A percentile compares a stretch with the other conserved stretches of the same genome.
Conservation (phyloP, 106 monocot species). For the Narthecium ossifragum region DNA sequence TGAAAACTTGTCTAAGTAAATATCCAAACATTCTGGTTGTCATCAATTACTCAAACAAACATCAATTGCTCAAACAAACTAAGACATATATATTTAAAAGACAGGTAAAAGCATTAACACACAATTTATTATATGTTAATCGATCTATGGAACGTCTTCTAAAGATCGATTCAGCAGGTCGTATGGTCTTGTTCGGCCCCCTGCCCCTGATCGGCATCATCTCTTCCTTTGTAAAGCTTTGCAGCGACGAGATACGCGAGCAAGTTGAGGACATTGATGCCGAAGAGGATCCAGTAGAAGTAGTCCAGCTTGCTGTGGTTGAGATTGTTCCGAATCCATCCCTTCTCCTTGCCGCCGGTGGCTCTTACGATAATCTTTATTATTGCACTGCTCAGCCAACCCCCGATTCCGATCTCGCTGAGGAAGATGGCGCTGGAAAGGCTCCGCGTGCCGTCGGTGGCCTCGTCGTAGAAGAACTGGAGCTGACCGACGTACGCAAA, state of each 20-base stretch:
- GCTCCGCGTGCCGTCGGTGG: constrained; percentile 36
- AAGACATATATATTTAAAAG: too few relatives aligned
- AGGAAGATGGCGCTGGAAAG: constrained; percentile 27
- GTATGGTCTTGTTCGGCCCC: too few relatives aligned
- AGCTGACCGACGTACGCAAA: constrained; percentile 48
- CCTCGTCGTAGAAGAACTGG: constrained; percentile 51
- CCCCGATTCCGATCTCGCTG: constrained; percentile 25
- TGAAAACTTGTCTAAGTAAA: too few relatives aligned
- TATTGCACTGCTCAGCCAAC: constrained; percentile 17
- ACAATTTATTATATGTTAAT: too few relatives aligned
- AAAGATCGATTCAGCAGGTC: too few relatives aligned
- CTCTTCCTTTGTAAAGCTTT: constrained; percentile 15
- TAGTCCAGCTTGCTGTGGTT: constrained; percentile 35
- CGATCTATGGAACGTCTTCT: too few relatives aligned
- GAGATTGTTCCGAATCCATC: constrained; percentile 34
- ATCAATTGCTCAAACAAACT: too few relatives aligned
- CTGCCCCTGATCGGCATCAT: neutral
- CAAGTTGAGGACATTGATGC: constrained; percentile 26
- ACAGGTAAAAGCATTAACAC: too few relatives aligned
- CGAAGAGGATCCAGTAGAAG: constrained; percentile 41
- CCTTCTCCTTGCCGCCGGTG: constrained; percentile 19
- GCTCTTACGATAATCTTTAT: constrained; percentile 19
- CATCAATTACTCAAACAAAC: too few relatives aligned
- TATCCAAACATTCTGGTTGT: too few relatives aligned
- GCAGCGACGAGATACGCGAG: constrained; percentile 23